Base-by-base conservation (phyloP, 257 asterid species). In the Ilex asprella region DNA sequence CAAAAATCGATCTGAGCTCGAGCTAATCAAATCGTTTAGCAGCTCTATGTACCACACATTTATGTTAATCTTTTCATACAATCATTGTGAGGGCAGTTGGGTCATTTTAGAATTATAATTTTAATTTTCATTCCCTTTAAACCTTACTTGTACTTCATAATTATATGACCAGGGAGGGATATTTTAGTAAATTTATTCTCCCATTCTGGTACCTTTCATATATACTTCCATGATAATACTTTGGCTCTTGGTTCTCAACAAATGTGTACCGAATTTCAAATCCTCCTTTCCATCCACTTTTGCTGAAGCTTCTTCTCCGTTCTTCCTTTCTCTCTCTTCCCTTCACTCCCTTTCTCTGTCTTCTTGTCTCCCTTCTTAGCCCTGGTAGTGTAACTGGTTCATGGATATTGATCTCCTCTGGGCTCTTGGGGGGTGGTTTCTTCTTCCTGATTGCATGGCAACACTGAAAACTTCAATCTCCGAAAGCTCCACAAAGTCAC, bases 361-460 rank as follows among this genome's bases (percentile, higher is more conserved):
- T 56, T 11, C 46, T 35, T 10, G 43, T 49, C 31, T 2, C 65
- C 30, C 39, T 47, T 27, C 68, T 64, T 49, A 27, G 56, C 60
- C 66, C 27, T 39, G 31, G 49, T 16, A 53, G 55, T 53, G 21
- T 39, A 41, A 62, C 72, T 73, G 71, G 89, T 84, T 84, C 68
- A 84, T 86, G 92, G 89, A 80, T 80, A 79, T 80, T 76, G 86
- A 80, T 76, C 75, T 79, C 76, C 63, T 69, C 74, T 59, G 74
- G 59, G 39, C 74, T 71, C 56, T 73, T 74, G 84, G 91, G 88
- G 88, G 91, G 88, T 75, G 76, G 54, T 27, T 32, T 59, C 58
- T 67, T 47, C 30, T 55, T 49, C 14, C 16, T 55, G 60, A 57
- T 87, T 87, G 92, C 92, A 87, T 87, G 95, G 95, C 89, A 73